Conservation (phyloP, 306 rosid genomes). For the Vachellia collinsii region DNA sequence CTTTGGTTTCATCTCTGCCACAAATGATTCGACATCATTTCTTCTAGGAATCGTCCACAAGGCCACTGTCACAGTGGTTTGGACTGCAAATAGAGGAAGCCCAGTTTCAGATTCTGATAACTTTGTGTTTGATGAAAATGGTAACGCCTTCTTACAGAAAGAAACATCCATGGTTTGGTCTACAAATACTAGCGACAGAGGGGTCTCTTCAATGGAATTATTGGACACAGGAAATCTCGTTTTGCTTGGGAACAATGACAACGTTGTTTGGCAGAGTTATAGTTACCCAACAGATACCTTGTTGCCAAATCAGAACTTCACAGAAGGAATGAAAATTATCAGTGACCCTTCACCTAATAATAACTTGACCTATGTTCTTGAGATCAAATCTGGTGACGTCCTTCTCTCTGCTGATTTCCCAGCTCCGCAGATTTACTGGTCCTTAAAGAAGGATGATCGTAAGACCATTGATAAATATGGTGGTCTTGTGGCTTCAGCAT, state of each 20-base stretch:
- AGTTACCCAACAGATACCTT: conserved; percentile 61
- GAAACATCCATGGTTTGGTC: conserved; percentile 43
- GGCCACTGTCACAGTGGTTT: conserved; percentile 41
- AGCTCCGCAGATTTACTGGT: conserved; percentile 63
- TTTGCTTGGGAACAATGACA: conserved; percentile 43
- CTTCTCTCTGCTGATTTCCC: conserved; percentile 49
- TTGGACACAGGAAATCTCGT: conserved; percentile 59
- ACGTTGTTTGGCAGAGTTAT: conserved; percentile 63
- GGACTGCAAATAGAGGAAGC: conserved; percentile 57
- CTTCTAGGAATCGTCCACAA: conserved; percentile 52
- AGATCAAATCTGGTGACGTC: conserved; percentile 46
- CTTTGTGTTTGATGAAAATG: conserved; percentile 49
- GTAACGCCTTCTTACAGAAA: conserved; percentile 40
- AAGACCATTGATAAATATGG: conserved; percentile 36
- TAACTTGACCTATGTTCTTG: conserved; percentile 43
- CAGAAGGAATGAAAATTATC: conserved; percentile 52
- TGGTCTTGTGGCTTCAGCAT: conserved; percentile 39
- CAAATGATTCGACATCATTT: conserved; percentile 46
- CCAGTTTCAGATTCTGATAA: conserved; percentile 39
- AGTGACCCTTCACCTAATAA: conserved; percentile 42
- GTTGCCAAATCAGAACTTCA: conserved; percentile 53
- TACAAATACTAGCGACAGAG: conserved; percentile 44
- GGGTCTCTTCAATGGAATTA: conserved; percentile 46
- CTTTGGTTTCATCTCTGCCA: conserved; percentile 55
- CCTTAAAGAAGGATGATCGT: conserved; percentile 44